Evolutionary conservation across 148 eudicot species (phyloP), one percentile per base, ranked within the genome.

Genomic region (Rhododendron griersonianum): DNA sequence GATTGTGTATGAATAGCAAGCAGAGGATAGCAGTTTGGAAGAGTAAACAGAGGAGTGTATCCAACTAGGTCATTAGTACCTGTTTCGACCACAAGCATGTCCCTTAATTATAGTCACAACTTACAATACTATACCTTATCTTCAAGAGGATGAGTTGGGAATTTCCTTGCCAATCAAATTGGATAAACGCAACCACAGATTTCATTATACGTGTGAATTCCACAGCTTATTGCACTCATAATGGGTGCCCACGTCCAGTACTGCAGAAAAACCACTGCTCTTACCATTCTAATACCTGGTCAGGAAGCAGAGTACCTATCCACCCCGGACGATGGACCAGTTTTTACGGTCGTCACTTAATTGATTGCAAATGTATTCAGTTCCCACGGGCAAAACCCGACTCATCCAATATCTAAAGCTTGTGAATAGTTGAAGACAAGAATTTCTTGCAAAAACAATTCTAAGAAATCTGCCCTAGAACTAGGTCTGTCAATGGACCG

Each of bases 101-200:
- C 80, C 80, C 63, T 33, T 50, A 81, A 81, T 65, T 11, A 69
- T 4, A 48, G 69, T 81, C 71, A 50, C 81, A 71, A 48, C 3
- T 71, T 53, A 69, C 35, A 69, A n/a, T n/a, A 39, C 82, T 47
- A 37, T 33, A 9, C 35, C 88, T 86, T 76, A 87, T 87, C 88
- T 83, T 47, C 23, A 83, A 57, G 57, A 8, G 44, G 28, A 41
- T 77, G 85, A 83, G 77, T 75, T 77, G 88, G 88, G 50, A 33
- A 83, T 59, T 53, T 63, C n/a, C 35, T 83, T 25, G 82, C 88
- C 85, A n/a, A 83, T 83, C 71, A 76, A 61, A 57, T 57, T 23
- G 44, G 85, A 83, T 77, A 87, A 61, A 84, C 41, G 14, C 21
- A 11, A 33, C 21, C 41, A 16, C 47, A 75, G 48, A 73, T 69